Conservation (phyloP, 768 basidiomycete species). For the Lactarius vividus region DNA sequence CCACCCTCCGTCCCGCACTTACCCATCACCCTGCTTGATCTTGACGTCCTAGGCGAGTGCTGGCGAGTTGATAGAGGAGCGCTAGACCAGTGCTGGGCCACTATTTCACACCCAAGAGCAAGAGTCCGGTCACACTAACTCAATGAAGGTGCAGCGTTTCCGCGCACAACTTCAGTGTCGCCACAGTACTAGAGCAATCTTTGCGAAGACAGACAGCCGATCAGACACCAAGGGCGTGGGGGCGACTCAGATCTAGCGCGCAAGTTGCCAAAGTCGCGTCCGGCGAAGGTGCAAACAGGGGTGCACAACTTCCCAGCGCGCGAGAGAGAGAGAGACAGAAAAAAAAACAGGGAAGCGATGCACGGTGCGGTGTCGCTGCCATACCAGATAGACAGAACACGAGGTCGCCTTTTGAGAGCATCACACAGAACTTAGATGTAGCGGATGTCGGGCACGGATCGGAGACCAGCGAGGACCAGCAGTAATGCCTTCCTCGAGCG, state of each 20-base stretch:
- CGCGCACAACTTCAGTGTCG: conserved; percentile 15
- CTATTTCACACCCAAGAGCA: neutral
- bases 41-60: neutral
- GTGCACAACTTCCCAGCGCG: conserved; percentile 18
- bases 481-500: neutral
- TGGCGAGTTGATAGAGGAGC: neutral
- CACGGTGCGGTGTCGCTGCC: no score
- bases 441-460: neutral
- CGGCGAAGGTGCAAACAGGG: conserved; percentile 20
- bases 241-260: neutral
- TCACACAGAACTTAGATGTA: neutral
- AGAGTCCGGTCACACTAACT: neutral
- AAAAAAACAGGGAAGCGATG: neutral
- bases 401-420: neutral
- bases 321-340: neutral
- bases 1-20: conserved; percentile 25
- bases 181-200: neutral
- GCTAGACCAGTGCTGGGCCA: neutral
- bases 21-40: conserved; percentile 14
- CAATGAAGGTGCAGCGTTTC: conserved; percentile 21
- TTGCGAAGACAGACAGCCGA: neutral
- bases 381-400: neutral
- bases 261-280: neutral
- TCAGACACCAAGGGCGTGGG: neutral
- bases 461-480: neutral